Conservation (phyloP, 2,329 filamentous ascomycete species). For the Lizonia empirigonia region DNA sequence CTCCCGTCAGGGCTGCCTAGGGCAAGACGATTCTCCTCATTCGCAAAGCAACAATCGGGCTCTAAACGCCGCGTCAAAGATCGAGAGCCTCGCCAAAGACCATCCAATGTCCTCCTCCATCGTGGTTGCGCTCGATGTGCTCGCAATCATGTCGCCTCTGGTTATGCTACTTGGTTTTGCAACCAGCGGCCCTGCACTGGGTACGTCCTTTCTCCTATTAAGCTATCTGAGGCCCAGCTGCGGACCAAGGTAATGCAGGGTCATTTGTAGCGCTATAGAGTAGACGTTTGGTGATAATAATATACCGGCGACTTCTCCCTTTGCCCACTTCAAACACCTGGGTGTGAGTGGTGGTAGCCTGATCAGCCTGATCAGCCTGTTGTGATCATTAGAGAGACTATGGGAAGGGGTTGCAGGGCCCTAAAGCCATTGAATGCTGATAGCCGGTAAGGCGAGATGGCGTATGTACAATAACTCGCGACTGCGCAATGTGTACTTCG, state of each 20-base stretch:
- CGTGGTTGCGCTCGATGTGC: slow-evolving; percentile 37
- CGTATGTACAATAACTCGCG: background rate
- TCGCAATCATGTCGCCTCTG: slow-evolving; percentile 32
- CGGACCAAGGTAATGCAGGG: slow-evolving; percentile 8
- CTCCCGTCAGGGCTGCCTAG: background rate
- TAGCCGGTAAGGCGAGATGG: background rate
- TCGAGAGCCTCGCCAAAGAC: slow-evolving; percentile 33
- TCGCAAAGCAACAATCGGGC: slow-evolving; percentile 30
- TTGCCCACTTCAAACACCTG: slow-evolving; percentile 51
- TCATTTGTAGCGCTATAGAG: slow-evolving; percentile 50
- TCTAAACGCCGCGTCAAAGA: slow-evolving; percentile 21
- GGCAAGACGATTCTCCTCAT: slow-evolving; percentile 26
- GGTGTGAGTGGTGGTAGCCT: slow-evolving; percentile 51
- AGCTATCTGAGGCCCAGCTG: background rate
- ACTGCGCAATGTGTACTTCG: background rate
- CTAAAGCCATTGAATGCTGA: background rate
- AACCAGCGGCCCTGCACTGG: slow-evolving; percentile 33
- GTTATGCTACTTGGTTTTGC: slow-evolving; percentile 38
- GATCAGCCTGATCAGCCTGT: background rate
- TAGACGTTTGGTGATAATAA: slow-evolving; percentile 44
- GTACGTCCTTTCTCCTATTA: slow-evolving; percentile 19
- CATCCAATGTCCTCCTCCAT: slow-evolving; percentile 34
- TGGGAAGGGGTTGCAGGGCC: background rate
- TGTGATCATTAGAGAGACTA: background rate
- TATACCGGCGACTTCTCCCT: slow-evolving; percentile 49